Evolutionary conservation across 139 green algal species (phyloP).

Genomic region (Tetradesmus obliquus): DNA sequence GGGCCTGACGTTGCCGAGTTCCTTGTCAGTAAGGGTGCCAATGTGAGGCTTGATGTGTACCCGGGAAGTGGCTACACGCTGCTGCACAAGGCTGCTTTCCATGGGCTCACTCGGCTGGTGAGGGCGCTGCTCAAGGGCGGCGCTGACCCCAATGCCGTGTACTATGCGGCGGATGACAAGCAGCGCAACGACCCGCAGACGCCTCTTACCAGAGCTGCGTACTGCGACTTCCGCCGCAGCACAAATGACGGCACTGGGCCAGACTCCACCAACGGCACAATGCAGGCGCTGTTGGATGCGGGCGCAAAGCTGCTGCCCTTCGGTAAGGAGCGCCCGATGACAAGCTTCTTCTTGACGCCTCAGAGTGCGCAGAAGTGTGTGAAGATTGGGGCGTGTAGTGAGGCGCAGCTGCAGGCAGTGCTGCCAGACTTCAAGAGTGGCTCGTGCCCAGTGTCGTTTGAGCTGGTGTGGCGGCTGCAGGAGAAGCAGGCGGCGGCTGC

Average conservation of each 20-base stretch:
- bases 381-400: constrained; percentile 6
- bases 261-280: neutral
- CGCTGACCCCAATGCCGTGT: neutral
- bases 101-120: neutral
- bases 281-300: constrained; percentile 9
- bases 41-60: neutral
- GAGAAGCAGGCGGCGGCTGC: neutral
- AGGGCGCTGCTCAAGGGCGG: constrained; percentile 17
- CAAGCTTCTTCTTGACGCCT: neutral
- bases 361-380: neutral
- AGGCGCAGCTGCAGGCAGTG: neutral
- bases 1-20: neutral
- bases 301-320: neutral
- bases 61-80: neutral
- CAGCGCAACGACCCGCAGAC: neutral
- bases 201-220: neutral
- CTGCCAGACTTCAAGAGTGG: neutral
- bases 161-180: neutral
- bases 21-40: constrained; percentile 18
- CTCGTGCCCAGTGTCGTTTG: neutral
- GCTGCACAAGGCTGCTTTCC: constrained; percentile 30
- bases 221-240: neutral
- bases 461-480: neutral
- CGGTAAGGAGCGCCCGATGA: neutral
- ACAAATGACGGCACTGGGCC: neutral